Conservation (phyloP, 2,329 filamentous ascomycete genomes). For the Trichoderma sp. region DNA sequence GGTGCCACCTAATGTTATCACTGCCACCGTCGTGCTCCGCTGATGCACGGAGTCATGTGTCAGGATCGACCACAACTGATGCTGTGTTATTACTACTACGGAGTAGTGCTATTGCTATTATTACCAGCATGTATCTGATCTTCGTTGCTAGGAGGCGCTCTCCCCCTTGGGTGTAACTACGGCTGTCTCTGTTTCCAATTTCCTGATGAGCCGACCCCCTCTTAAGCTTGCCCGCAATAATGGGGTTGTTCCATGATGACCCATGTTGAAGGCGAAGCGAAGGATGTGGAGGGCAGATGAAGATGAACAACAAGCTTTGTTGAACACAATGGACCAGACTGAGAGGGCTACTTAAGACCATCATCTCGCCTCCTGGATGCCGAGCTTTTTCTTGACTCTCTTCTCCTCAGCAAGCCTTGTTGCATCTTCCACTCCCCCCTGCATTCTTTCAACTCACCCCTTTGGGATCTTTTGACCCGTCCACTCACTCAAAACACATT, state of each 20-base stretch:
- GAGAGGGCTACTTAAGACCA: slow-evolving; percentile 25
- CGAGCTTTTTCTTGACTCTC: neutral
- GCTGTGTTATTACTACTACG: neutral
- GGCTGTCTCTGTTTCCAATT: slow-evolving; percentile 22
- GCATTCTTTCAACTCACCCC: slow-evolving; percentile 17
- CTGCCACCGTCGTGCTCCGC: slow-evolving; percentile 9
- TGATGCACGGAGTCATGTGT: neutral
- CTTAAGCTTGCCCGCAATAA: neutral
- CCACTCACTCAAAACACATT: slow-evolving; percentile 24
- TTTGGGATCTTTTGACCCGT: slow-evolving; percentile 25
- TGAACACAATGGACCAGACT: neutral
- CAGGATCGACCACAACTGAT: slow-evolving; percentile 7
- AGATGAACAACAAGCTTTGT: neutral
- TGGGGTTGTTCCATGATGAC: neutral
- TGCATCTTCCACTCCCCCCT: slow-evolving; percentile 6
- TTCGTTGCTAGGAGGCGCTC: slow-evolving; percentile 5
- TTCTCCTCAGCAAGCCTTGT: slow-evolving; percentile 18
- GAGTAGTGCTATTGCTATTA: neutral
- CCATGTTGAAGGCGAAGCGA: neutral
- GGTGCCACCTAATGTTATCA: neutral
- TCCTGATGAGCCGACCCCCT: slow-evolving; percentile 16
- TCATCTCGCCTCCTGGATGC: slow-evolving; percentile 17
- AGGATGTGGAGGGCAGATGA: neutral
- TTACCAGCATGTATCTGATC: neutral
- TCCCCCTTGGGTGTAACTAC: slow-evolving; percentile 1